These are phyloP conservation scores for Ilex aquifolium DNA, from an alignment of 257 asterid species.

Conservation along the genomic window DNA sequence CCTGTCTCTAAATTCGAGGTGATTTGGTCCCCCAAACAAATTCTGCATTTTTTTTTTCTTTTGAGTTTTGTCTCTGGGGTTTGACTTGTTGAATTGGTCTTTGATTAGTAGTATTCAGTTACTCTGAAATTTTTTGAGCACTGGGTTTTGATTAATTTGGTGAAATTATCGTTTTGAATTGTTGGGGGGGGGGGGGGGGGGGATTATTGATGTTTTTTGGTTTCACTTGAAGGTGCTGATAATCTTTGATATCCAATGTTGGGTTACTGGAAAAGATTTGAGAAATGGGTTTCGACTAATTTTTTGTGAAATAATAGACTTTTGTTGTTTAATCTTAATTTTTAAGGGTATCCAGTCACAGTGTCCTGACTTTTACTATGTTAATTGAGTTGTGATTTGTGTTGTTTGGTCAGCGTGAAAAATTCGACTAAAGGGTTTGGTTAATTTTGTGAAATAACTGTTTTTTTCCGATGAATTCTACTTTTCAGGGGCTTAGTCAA, in stretches of 20 bases:
- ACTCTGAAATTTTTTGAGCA: too few relatives aligned
- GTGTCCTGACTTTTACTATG: neutral
- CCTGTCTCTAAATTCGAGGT: slow-evolving; percentile 71
- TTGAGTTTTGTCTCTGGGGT: neutral
- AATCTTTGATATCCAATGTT: too few relatives aligned
- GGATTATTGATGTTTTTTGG: too few relatives aligned
- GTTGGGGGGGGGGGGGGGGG: too few relatives aligned
- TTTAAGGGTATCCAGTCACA: neutral
- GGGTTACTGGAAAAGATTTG: too few relatives aligned
- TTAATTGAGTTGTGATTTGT: slow-evolving; percentile 15
- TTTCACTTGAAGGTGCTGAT: too few relatives aligned
- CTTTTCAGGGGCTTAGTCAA: neutral
- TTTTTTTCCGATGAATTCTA: neutral
- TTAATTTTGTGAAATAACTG: slow-evolving; percentile 8
- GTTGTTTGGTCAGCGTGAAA: slow-evolving; percentile 11
- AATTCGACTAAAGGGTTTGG: slow-evolving; percentile 23
- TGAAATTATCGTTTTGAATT: too few relatives aligned
- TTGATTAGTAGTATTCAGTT: neutral
- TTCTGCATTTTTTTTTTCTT: slow-evolving; percentile 18
- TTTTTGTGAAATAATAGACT: too few relatives aligned
- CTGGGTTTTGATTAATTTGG: too few relatives aligned
- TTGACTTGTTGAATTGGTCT: neutral
- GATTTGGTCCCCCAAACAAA: neutral
- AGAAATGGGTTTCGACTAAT: too few relatives aligned
- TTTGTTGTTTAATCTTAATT: too few relatives aligned